These are phyloP conservation scores for Penicillium malachiteum DNA, from an alignment of 495 filamentous ascomycete genomes.

Conservation along the genomic window DNA sequence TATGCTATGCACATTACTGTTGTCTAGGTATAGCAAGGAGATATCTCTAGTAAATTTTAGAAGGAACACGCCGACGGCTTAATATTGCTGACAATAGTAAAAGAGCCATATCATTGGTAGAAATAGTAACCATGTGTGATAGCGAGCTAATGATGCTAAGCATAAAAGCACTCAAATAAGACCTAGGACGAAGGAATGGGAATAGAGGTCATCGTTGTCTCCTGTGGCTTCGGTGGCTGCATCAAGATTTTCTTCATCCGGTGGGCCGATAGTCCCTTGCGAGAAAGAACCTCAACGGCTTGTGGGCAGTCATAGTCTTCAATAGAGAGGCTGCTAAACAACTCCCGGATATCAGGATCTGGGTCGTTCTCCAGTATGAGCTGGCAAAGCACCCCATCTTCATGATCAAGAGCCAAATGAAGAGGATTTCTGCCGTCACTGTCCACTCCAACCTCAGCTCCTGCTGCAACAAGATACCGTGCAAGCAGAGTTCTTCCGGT, in stretches of 20 bases:
- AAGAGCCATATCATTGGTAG: too few relatives aligned
- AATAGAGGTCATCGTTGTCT: neutral
- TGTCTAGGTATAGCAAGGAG: too few relatives aligned
- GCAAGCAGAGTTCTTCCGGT: neutral
- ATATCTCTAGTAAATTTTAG: too few relatives aligned
- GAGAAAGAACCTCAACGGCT: neutral
- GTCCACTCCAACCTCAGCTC: neutral
- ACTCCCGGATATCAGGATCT: conserved; percentile 15
- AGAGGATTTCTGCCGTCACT: neutral
- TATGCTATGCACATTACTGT: too few relatives aligned
- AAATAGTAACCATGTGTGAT: too few relatives aligned
- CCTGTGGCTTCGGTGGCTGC: neutral
- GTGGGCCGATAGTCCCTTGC: neutral
- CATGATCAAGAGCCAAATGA: neutral
- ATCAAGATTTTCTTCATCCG: neutral
- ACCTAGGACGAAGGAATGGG: too few relatives aligned
- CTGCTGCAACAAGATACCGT: neutral
- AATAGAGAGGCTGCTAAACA: neutral
- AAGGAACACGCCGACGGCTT: too few relatives aligned
- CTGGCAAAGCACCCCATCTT: neutral
- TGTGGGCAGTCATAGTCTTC: neutral
- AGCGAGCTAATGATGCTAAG: too few relatives aligned
- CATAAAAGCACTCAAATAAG: too few relatives aligned
- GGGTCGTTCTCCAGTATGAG: neutral
- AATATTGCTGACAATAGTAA: too few relatives aligned